Conservation (phyloP, 345 rosid genomes). For the Geranium rotundifolium region DNA sequence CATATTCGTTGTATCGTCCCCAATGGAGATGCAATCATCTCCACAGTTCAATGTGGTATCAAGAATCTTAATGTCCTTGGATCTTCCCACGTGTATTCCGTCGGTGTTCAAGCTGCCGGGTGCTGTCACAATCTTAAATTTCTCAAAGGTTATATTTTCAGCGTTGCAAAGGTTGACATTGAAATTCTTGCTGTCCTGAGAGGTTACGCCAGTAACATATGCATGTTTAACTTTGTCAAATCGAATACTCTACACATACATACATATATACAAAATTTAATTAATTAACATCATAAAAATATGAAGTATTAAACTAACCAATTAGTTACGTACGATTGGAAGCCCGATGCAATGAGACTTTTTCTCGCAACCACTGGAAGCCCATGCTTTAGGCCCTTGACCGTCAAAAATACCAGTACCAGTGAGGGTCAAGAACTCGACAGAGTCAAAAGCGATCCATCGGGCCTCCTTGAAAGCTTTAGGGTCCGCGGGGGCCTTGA, state of each 20-base stretch:
- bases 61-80: constrained; percentile 16
- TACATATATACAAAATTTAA: neutral
- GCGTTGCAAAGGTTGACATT: constrained; percentile 31
- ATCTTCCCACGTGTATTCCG: constrained; percentile 45
- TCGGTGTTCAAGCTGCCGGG: constrained; percentile 39
- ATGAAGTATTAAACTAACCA: too few relatives aligned
- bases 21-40: constrained; percentile 21
- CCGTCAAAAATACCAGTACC: constrained; percentile 11
- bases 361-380: neutral
- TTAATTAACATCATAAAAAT: too few relatives aligned
- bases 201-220: constrained; percentile 17
- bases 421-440: constrained; percentile 2
- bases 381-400: constrained; percentile 10
- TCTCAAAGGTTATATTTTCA: constrained; percentile 26
- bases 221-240: constrained; percentile 13
- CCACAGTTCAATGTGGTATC: constrained; percentile 27
- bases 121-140: constrained; percentile 23
- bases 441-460: constrained; percentile 9
- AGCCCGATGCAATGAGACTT: neutral
- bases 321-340: neutral
- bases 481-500: constrained; percentile 13
- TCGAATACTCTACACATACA: constrained; percentile 13
- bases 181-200: constrained; percentile 36
- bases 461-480: neutral
- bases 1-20: too few relatives aligned